Conservation (phyloP, 2,329 filamentous ascomycete species). For the Coniella vitis region DNA sequence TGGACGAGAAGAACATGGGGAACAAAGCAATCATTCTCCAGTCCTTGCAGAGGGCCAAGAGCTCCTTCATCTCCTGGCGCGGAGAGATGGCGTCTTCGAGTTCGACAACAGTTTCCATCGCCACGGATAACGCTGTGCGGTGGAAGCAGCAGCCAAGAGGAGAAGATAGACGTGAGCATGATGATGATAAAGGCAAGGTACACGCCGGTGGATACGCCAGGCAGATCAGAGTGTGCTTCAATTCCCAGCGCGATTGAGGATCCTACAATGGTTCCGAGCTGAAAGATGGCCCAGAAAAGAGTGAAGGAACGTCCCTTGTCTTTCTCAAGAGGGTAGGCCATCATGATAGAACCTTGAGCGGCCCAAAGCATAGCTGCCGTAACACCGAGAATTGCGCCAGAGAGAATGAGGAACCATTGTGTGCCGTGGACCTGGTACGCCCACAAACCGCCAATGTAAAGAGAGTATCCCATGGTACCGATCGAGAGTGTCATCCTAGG, state of each 20-base stretch:
- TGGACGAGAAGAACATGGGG: conserved; percentile 76
- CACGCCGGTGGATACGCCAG: conserved; percentile 20
- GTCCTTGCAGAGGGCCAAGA: conserved; percentile 15
- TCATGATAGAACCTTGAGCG: conserved; percentile 18
- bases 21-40: conserved; percentile 58
- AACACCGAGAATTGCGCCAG: conserved; percentile 16
- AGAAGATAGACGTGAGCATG: conserved; percentile 17
- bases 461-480: conserved; percentile 17
- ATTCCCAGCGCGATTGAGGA: conserved; percentile 22
- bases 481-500: conserved; percentile 17
- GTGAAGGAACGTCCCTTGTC: conserved; percentile 19
- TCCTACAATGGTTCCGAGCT: conserved; percentile 21
- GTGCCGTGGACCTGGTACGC: conserved; percentile 17
- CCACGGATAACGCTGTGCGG: conserved; percentile 17
- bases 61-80: conserved; percentile 15
- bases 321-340: conserved; percentile 17
- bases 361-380: conserved; percentile 19
- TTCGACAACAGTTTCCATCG: conserved; percentile 18
- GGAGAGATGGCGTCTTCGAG: conserved; percentile 15
- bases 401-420: conserved; percentile 18
- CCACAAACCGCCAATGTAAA: conserved; percentile 18
- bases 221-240: conserved; percentile 15
- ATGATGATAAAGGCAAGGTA: conserved; percentile 24
- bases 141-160: conserved; percentile 17
- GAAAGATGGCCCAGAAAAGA: conserved; percentile 21